Evolutionary conservation across 441 rosid species (phyloP), one percentile per base, ranked within the genome.

Genomic region (Jatropha multifida): DNA sequence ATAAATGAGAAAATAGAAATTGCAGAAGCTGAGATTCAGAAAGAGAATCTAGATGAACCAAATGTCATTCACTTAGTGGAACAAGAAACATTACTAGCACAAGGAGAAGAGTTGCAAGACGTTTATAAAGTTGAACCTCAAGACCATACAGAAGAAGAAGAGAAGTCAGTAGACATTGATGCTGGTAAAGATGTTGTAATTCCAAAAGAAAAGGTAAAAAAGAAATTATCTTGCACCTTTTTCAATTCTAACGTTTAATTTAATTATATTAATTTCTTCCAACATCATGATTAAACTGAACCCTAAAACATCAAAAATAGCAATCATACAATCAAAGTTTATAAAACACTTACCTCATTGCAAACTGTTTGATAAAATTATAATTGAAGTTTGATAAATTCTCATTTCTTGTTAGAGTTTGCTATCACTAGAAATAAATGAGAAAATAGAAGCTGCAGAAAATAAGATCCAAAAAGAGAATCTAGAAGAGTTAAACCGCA

Each of bases 71-170:
- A 27, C 46, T 72, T 63, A 15, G 4, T 68, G 72, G 79, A 71
- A 11, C 55, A 81, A 72, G 78, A 73, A 74, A 75, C 77, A 23
- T 37, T 17, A 56, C 62, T 63, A 71, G 32, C 44, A 56, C 68
- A 77, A 71, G 20, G 23, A 23, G 23, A 23, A 23, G 23, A 23
- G 23, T 23, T 23, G 23, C 23, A 23, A 23, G 23, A 23, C 20
- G 72, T 62, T 73, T 67, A 77, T 32, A 66, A 78, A n/a, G n/a
- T 62, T 55, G 77, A 81, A 80, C 48, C 79, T 58, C 23, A 23
- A 23, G 23, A 23, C 23, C 23, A 23, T 23, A 23, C 23, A 71
- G 59, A 78, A 67, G 82, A 83, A 79, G 80, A 44, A 68, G 60
- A 18, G 60, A 56, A 56, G 18, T n/a, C 60, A n/a, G 11, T n/a